A percentile compares a stretch with the other conserved stretches of the same genome.
Conservation (phyloP, 2,329 filamentous ascomycete species). For the Cylindrodendrum hubeiense region DNA sequence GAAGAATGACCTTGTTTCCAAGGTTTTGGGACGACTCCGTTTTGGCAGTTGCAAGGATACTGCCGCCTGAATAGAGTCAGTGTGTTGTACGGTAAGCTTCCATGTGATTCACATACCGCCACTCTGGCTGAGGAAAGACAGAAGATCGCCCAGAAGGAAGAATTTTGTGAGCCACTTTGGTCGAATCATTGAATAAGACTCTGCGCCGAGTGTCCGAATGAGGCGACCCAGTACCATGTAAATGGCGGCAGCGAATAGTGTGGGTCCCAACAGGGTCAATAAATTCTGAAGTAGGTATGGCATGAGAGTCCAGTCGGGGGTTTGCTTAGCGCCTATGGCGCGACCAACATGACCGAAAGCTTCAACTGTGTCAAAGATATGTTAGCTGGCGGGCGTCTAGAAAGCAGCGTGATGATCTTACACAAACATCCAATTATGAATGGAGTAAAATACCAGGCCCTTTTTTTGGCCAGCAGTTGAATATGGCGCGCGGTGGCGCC, state of each 20-base stretch:
- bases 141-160: slow-evolving; percentile 6
- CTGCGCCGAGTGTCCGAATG: background rate
- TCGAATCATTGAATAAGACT: slow-evolving; percentile 2
- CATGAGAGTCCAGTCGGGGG: background rate
- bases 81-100: no score
- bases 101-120: no score
- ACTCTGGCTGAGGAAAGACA: background rate
- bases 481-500: background rate
- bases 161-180: slow-evolving; percentile 4
- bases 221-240: slow-evolving; percentile 8
- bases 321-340: background rate
- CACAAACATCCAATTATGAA: background rate
- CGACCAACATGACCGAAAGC: background rate
- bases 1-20: background rate
- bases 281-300: slow-evolving; percentile 4
- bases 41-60: background rate
- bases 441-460: background rate
- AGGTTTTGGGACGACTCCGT: background rate
- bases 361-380: background rate
- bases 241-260: slow-evolving; percentile 4
- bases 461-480: background rate
- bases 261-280: background rate
- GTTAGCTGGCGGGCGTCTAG: no score
- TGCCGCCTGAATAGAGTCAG: background rate
- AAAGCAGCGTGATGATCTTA: no score